These are phyloP conservation scores for Oligophagozyma castellii DNA, from an alignment of 1,139 yeast species.

Conservation along the genomic window DNA sequence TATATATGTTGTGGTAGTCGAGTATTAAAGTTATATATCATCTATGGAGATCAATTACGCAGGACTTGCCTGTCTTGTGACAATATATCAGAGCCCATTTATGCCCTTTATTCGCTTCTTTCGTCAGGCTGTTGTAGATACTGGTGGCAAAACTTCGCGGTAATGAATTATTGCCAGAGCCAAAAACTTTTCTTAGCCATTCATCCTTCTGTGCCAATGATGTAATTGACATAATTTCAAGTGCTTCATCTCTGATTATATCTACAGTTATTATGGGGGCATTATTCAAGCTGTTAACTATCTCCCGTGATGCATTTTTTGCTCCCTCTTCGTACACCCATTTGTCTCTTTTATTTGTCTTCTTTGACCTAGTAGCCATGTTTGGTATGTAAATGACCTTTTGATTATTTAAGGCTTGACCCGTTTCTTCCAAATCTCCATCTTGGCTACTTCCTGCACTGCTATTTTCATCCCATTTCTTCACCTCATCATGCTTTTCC, in stretches of 20 bases:
- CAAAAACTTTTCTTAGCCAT: conserved; percentile 69
- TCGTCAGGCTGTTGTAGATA: conserved; percentile 55
- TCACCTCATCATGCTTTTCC: conserved; percentile 13
- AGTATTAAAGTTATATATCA: too few relatives aligned
- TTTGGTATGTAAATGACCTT: conserved; percentile 49
- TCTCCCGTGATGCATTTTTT: conserved; percentile 40
- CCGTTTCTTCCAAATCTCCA: conserved; percentile 19
- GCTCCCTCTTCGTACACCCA: conserved; percentile 75
- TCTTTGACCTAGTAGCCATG: conserved; percentile 58
- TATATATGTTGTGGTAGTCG: too few relatives aligned
- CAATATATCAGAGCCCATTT: conserved; percentile 65
- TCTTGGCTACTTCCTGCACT: conserved; percentile 21
- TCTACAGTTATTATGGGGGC: conserved; percentile 72
- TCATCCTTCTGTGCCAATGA: conserved; percentile 71
- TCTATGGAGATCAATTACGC: conserved; percentile 55
- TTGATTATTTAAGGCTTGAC: conserved; percentile 30
- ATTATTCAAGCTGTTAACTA: conserved; percentile 39
- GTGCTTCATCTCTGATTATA: conserved; percentile 59
- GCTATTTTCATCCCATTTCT: conserved; percentile 19
- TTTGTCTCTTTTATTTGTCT: conserved; percentile 61
- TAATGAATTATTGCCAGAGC: conserved; percentile 49
- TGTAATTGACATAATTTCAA: conserved; percentile 68
- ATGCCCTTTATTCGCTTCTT: conserved; percentile 59
- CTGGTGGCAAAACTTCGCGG: conserved; percentile 69
- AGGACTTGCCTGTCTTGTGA: conserved; percentile 57